Evolutionary conservation across 371 early-diverging fungal species (phyloP).

Genomic region (Quaeritorhiza haematococci): DNA sequence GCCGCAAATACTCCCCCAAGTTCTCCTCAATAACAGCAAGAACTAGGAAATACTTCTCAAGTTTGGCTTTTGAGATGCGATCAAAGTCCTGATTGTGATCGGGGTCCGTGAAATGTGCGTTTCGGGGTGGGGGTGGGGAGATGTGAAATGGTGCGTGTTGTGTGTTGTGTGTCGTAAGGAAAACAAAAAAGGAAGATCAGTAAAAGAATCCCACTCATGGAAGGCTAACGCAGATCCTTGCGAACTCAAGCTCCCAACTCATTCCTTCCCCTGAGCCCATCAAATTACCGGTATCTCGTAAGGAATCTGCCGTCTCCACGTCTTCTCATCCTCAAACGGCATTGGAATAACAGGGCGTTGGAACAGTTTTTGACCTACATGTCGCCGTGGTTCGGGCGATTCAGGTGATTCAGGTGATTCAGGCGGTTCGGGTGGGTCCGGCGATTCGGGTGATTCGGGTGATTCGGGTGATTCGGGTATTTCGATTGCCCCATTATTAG

Average conservation of each 20-base stretch:
- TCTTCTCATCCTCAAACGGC: constrained; percentile 13
- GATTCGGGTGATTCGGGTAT: no score
- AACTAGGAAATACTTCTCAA: constrained; percentile 32
- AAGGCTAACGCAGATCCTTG: no score
- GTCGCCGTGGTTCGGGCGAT: no score
- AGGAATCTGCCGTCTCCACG: constrained; percentile 33
- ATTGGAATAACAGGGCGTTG: constrained; percentile 13
- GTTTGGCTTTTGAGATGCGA: constrained; percentile 27
- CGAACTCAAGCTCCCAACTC: no score
- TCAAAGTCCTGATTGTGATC: constrained; percentile 27
- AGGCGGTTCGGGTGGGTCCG: no score
- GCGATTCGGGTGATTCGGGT: no score
- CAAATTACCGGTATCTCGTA: constrained; percentile 34
- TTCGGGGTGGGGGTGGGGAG: not conserved
- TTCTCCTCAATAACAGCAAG: constrained; percentile 35
- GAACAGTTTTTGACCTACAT: constrained; percentile 13
- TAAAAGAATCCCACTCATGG: no score
- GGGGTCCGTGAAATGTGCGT: not conserved
- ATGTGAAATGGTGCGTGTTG: no score
- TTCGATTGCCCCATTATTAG: no score
- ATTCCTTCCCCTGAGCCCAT: no score
- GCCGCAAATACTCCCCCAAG: constrained; percentile 19
- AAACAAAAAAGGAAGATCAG: not conserved
- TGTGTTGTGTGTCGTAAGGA: not conserved
- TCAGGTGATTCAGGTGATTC: no score